Conservation (phyloP, 176 grass and related monocot genomes). For the Aegilops tauschii region DNA sequence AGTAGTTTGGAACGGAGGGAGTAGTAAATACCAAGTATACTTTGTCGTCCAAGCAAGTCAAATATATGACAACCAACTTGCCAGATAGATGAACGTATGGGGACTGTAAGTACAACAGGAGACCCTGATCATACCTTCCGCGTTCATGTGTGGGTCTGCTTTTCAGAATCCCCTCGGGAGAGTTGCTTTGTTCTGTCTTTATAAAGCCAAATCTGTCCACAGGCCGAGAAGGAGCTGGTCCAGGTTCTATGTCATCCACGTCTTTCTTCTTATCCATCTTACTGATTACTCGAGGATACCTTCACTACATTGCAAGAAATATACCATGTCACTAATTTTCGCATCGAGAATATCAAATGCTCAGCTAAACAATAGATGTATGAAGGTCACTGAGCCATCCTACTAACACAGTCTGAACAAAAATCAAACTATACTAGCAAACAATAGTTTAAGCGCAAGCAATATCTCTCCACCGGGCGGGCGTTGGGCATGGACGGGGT, state of each 20-base stretch:
- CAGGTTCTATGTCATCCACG: conserved; percentile 48
- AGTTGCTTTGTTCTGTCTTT: conserved; percentile 43
- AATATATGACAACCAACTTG: neutral
- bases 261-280: conserved; percentile 73
- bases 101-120: neutral
- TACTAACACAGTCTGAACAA: neutral
- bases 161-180: conserved; percentile 36
- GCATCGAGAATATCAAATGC: neutral
- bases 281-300: neutral
- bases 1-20: too few relatives aligned
- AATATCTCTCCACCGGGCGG: neutral
- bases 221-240: conserved; percentile 32
- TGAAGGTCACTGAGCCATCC: neutral
- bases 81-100: neutral
- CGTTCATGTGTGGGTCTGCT: conserved; percentile 38
- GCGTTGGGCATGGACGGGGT: neutral
- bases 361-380: neutral
- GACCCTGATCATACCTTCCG: conserved; percentile 36
- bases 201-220: conserved; percentile 79
- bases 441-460: neutral
- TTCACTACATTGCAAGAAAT: neutral
- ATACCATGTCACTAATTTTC: neutral
- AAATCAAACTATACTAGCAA: neutral
- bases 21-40: neutral
- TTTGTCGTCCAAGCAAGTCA: neutral